phyloP scores from a whole-genome alignment of 371 early-diverging fungal species.

The Zancudomyces culisetae region DNA sequence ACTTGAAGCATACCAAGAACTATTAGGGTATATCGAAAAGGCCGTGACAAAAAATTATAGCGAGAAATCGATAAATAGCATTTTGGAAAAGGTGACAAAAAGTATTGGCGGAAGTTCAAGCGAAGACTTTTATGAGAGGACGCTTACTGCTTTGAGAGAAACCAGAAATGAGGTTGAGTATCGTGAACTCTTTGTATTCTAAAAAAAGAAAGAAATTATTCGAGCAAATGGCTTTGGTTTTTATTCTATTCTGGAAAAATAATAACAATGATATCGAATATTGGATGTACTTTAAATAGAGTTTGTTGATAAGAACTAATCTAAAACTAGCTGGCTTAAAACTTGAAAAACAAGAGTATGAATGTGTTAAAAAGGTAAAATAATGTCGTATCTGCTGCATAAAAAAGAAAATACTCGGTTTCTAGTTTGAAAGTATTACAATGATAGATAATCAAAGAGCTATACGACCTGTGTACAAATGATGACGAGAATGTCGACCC shows the following conservation, averaged over 20 bases:
- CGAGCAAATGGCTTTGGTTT: too few relatives aligned
- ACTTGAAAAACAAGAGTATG: conserved; percentile 68
- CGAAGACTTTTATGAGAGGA: conserved; percentile 66
- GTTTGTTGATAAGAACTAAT: conserved; percentile 79
- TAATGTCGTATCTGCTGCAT: background rate
- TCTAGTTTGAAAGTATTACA: too few relatives aligned
- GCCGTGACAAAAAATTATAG: conserved; percentile 80
- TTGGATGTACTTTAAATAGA: too few relatives aligned
- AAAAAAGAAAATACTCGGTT: too few relatives aligned
- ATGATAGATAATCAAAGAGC: background rate
- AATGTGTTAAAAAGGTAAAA: conserved; percentile 28
- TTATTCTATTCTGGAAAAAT: too few relatives aligned
- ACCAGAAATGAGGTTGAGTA: conserved; percentile 54
- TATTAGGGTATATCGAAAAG: conserved; percentile 58
- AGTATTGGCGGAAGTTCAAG: conserved; percentile 54
- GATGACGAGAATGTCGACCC: background rate
- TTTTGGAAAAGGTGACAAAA: conserved; percentile 65
- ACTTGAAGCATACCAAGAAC: conserved; percentile 46
- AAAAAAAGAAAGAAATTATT: too few relatives aligned
- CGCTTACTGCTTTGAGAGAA: conserved; percentile 50
- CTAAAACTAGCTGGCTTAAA: conserved; percentile 75
- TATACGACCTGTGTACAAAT: conserved; percentile 6
- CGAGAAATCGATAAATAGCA: conserved; percentile 90
- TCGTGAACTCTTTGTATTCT: too few relatives aligned
- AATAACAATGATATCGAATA: too few relatives aligned